Evolutionary conservation across 768 basidiomycete species (phyloP).

Genomic region (Kwoniella mangroviensis): DNA sequence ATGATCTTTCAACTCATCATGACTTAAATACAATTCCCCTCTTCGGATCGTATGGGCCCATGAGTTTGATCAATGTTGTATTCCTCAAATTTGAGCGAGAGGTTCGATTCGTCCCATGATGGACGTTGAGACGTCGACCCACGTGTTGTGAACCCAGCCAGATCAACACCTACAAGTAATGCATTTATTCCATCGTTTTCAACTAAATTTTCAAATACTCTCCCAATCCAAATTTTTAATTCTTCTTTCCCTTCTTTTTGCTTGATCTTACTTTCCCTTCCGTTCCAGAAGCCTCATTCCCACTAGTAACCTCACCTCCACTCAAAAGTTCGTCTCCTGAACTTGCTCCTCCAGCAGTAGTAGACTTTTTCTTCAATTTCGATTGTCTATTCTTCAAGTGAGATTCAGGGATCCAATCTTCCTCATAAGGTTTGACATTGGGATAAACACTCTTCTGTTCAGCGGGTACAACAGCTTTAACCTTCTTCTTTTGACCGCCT

Average conservation of each 20-base stretch:
- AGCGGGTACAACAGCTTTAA: slow-evolving; percentile 45
- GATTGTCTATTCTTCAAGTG: slow-evolving; percentile 46
- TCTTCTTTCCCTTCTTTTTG: slow-evolving; percentile 50
- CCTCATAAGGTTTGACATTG: slow-evolving; percentile 56
- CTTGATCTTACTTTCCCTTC: slow-evolving; percentile 40
- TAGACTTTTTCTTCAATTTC: slow-evolving; percentile 41
- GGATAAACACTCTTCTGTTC: slow-evolving; percentile 44
- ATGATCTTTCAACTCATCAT: no score
- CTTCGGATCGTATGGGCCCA: no score
- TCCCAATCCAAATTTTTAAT: neutral
- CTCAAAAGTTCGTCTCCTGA: slow-evolving; percentile 44
- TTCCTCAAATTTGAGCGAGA: no score
- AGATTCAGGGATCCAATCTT: slow-evolving; percentile 59
- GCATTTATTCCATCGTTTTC: neutral
- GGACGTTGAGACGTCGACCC: no score
- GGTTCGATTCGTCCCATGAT: no score
- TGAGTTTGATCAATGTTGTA: no score
- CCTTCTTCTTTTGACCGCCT: slow-evolving; percentile 8
- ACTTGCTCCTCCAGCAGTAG: slow-evolving; percentile 26
- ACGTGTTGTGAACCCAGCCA: neutral
- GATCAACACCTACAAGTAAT: neutral
- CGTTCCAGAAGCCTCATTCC: slow-evolving; percentile 49
- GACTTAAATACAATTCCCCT: no score
- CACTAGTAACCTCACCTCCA: slow-evolving; percentile 54
- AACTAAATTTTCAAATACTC: neutral